A percentile compares a stretch with the other conserved stretches of the same genome.
Conservation (phyloP, 2,329 filamentous ascomycete species). For the Botrytis aclada region DNA sequence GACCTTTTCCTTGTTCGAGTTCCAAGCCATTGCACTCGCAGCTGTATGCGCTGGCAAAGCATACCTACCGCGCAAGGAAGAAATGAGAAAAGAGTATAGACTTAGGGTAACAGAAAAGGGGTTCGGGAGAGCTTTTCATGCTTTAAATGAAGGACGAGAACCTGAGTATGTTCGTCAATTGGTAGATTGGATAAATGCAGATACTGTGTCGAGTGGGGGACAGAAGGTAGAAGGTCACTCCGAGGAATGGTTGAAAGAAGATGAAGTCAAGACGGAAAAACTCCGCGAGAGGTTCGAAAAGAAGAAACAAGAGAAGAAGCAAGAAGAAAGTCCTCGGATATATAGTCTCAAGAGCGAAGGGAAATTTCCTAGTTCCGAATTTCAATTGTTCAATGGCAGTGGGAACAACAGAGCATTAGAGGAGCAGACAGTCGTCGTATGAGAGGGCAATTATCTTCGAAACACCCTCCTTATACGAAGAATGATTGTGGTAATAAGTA, state of each 20-base stretch:
- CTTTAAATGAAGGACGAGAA: conserved; percentile 3
- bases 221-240: conserved; percentile 6
- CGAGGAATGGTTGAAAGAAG: conserved; percentile 14
- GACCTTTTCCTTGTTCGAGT: conserved; percentile 50
- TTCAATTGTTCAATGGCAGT: not conserved
- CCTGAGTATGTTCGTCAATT: conserved; percentile 8
- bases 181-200: conserved; percentile 16
- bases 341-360: not conserved
- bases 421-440: not conserved
- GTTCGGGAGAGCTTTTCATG: conserved; percentile 16
- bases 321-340: not conserved
- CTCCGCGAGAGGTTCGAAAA: conserved; percentile 9
- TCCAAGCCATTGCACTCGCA: conserved; percentile 47
- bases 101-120: conserved; percentile 14
- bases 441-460: not conserved
- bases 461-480: not conserved
- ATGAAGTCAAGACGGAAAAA: not conserved
- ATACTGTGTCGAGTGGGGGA: conserved; percentile 7
- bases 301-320: conserved; percentile 9
- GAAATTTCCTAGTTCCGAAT: not conserved
- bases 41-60: conserved; percentile 42
- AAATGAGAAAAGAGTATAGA: conserved; percentile 18
- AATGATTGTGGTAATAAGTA: not conserved
- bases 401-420: not conserved
- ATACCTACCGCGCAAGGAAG: conserved; percentile 36